Evolutionary conservation across 345 rosid genomes (phyloP), one percentile per base, ranked within the genome.

Genomic region (Anastatica hierochuntica): DNA sequence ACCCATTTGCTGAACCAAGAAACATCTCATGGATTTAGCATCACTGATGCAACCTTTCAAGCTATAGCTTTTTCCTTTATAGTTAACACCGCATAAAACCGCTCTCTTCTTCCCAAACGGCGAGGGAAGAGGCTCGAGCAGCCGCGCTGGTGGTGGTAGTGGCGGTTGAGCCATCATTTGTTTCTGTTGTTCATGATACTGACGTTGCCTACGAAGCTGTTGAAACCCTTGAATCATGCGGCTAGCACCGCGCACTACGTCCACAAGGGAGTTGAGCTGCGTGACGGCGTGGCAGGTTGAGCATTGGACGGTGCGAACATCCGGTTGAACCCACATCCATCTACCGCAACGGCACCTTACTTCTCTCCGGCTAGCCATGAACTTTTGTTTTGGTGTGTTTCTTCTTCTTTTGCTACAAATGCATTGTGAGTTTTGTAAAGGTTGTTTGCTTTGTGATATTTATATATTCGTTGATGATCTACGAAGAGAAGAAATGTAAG

Each of bases 21-120:
- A 73, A 46, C 43, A 62, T 49, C 49, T 74, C 86, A 83, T 80
- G 70, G 78, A 63, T 23, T 63, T 78, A 12, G 72, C 86, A 41
- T 83, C 84, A 51, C 75, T 83, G 40, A 78, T 62, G 47, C 82
- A 77, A 40, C 86, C 90, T 68, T 80, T 67, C 23, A 80, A 56
- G 51, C 45, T 70, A 58, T 74, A 66, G 49, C 67, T 70, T 50
- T 63, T 76, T 3, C 80, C 79, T 14, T 14, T 24, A 36, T 83
- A 80, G 72, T 71, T 67, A 9, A 80, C 56, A 38, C 90, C 86
- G 41, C 84, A 76, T 12, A 83, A 73, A 62, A 83, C 47, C n/a
- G 90, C 90, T 47, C 80, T 68, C 63, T 73, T 83, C 62, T 74
- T 66, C 30, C 82, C 83, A 29, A 62, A 68, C 3, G 49, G 53